These are phyloP conservation scores for Brettanomyces anomalus DNA, from an alignment of 805 yeast species.

Conservation along the genomic window DNA sequence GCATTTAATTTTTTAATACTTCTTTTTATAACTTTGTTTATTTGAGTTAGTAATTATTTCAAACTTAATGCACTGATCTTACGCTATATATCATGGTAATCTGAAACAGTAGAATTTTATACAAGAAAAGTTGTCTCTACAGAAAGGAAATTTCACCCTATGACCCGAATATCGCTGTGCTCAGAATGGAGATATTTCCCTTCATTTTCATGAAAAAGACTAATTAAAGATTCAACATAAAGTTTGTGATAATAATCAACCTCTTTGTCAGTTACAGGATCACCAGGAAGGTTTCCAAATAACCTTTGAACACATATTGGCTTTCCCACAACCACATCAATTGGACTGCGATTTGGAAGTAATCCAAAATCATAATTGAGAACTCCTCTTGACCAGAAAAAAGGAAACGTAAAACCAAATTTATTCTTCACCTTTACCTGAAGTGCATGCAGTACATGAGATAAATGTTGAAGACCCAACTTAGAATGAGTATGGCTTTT, in stretches of 20 bases:
- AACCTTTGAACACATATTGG: slow-evolving; percentile 37
- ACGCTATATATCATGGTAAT: too few relatives aligned
- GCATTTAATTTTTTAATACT: slow-evolving; percentile 3
- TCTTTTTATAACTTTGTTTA: too few relatives aligned
- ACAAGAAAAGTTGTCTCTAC: too few relatives aligned
- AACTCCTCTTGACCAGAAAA: slow-evolving; percentile 85
- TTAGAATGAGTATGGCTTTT: slow-evolving; percentile 10
- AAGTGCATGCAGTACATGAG: slow-evolving; percentile 12
- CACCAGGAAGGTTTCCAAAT: slow-evolving; percentile 16
- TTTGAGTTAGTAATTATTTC: too few relatives aligned
- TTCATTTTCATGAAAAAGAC: slow-evolving; percentile 61
- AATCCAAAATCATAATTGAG: slow-evolving; percentile 90
- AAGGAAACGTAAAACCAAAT: slow-evolving; percentile 81
- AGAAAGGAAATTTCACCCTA: too few relatives aligned
- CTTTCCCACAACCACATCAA: slow-evolving; percentile 64
- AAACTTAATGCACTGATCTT: too few relatives aligned
- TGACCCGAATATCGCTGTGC: too few relatives aligned
- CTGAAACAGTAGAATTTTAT: too few relatives aligned
- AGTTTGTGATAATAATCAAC: slow-evolving; percentile 64
- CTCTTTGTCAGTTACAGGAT: slow-evolving; percentile 30
- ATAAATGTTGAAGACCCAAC: too few relatives aligned
- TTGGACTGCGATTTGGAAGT: slow-evolving; percentile 74
- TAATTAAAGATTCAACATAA: slow-evolving; percentile 55
- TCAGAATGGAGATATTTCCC: slow-evolving; percentile 31
- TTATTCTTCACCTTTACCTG: slow-evolving; percentile 67